Conservation (phyloP, 352 stramenopile species). For the Elongisporangium undulatum region DNA sequence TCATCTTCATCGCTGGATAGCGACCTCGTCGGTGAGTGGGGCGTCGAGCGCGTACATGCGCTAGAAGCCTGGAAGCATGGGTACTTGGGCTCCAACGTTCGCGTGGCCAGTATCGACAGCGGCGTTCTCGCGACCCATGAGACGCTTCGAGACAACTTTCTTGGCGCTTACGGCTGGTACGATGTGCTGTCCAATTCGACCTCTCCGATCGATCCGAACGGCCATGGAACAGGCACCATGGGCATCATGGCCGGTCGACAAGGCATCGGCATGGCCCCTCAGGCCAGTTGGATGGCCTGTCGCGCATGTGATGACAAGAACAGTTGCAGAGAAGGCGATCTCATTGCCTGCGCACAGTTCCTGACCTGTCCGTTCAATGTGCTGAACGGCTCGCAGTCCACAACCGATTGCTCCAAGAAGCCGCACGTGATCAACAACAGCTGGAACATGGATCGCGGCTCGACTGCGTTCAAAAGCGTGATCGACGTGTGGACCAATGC, state of each 20-base stretch:
- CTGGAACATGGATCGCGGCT: constrained; percentile 41
- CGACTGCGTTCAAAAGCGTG: constrained; percentile 14
- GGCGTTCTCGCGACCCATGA: constrained; percentile 33
- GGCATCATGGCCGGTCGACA: constrained; percentile 22
- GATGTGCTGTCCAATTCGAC: constrained; percentile 25
- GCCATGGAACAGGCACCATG: constrained; percentile 34
- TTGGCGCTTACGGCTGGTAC: constrained; percentile 44
- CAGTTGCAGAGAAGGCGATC: constrained; percentile 24
- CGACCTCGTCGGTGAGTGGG: constrained; percentile 27
- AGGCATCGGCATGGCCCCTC: constrained; percentile 29
- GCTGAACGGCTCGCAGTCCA: constrained; percentile 10
- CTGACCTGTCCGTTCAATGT: constrained; percentile 27
- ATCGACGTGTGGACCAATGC: constrained; percentile 48
- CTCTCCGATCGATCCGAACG: constrained; percentile 24
- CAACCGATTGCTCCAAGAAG: constrained; percentile 32
- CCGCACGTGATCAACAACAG: constrained; percentile 67
- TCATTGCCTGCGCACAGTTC: constrained; percentile 42
- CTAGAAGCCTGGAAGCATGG: constrained; percentile 30
- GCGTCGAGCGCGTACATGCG: constrained; percentile 31
- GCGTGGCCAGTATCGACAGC: constrained; percentile 44
- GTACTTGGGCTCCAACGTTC: constrained; percentile 27
- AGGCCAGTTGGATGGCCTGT: constrained; percentile 36
- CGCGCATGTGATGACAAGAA: constrained; percentile 25
- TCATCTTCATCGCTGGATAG: constrained; percentile 8
- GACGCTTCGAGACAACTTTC: constrained; percentile 24